Percentiles rank a stretch among this genome's conserved stretches.
These are phyloP conservation scores for Choiromyces venosus DNA, from an alignment of 495 filamentous ascomycete genomes.

Conservation along the genomic window DNA sequence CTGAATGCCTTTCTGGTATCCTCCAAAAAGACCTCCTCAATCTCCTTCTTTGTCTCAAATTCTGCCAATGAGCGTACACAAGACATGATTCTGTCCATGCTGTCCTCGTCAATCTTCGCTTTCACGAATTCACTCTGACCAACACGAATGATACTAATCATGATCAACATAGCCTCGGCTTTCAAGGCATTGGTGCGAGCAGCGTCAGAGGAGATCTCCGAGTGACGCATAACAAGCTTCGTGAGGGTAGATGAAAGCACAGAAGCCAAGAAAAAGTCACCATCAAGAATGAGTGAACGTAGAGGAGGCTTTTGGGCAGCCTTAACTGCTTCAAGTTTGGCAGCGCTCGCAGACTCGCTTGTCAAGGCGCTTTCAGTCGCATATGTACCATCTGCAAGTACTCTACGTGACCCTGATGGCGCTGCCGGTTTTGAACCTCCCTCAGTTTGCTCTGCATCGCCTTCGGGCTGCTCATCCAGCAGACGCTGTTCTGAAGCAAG, in stretches of 20 bases:
- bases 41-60: constrained; percentile 78
- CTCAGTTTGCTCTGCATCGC: constrained; percentile 51
- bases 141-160: constrained; percentile 97
- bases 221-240: constrained; percentile 97
- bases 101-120: constrained; percentile 95
- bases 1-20: constrained; percentile 95
- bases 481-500: constrained; percentile 90
- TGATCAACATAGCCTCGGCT: constrained; percentile 97
- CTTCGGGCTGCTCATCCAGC: constrained; percentile 65
- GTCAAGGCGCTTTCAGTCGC: constrained; percentile 95
- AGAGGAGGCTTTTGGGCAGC: constrained; percentile 94
- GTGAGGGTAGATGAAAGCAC: constrained; percentile 92
- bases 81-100: constrained; percentile 93
- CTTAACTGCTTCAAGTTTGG: constrained; percentile 92
- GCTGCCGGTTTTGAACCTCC: constrained; percentile 65
- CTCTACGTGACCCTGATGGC: constrained; percentile 77
- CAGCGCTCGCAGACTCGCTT: constrained; percentile 79
- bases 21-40: constrained; percentile 88
- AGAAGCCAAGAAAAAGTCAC: constrained; percentile 93
- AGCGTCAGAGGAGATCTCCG: constrained; percentile 80
- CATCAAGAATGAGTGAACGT: constrained; percentile 90
- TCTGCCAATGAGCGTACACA: constrained; percentile 91
- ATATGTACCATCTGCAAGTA: constrained; percentile 94
- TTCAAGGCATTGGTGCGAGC: constrained; percentile 89
- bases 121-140: constrained; percentile 98